These are phyloP conservation scores for Cryptosporidium andersoni DNA, from an alignment of 169 alveolate species.

Conservation along the genomic window DNA sequence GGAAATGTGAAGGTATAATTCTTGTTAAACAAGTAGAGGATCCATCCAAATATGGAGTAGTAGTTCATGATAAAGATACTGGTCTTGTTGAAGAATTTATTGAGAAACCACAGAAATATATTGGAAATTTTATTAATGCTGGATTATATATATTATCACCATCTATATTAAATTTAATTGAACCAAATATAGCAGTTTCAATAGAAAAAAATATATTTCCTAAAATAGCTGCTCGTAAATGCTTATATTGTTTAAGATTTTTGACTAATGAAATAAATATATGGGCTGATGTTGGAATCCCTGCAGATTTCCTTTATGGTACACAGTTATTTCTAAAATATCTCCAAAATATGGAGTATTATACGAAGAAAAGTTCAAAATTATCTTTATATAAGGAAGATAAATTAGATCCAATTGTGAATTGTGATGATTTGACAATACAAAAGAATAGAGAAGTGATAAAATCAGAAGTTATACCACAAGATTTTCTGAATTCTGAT, in stretches of 20 bases:
- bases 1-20: constrained; percentile 52
- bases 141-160: constrained; percentile 87
- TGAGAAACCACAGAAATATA: constrained; percentile 93
- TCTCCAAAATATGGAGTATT: constrained; percentile 4
- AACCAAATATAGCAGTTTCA: constrained; percentile 86
- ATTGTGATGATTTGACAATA: constrained; percentile 66
- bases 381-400: constrained; percentile 4
- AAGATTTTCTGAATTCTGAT: constrained; percentile 22
- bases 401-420: neutral
- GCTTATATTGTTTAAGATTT: constrained; percentile 79
- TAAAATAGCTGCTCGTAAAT: constrained; percentile 84
- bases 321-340: constrained; percentile 76
- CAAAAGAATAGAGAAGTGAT: constrained; percentile 56
- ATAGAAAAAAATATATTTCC: constrained; percentile 97
- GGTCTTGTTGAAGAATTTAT: constrained; percentile 85
- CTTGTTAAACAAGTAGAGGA: constrained; percentile 92
- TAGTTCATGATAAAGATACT: constrained; percentile 88
- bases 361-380: constrained; percentile 24
- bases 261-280: constrained; percentile 80
- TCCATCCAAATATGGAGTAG: constrained; percentile 96
- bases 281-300: constrained; percentile 95
- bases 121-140: constrained; percentile 89
- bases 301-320: constrained; percentile 89
- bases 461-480: neutral
- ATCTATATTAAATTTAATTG: constrained; percentile 86